These are phyloP conservation scores for Truncatella angustata DNA, from an alignment of 2,329 filamentous ascomycete species.

Conservation along the genomic window DNA sequence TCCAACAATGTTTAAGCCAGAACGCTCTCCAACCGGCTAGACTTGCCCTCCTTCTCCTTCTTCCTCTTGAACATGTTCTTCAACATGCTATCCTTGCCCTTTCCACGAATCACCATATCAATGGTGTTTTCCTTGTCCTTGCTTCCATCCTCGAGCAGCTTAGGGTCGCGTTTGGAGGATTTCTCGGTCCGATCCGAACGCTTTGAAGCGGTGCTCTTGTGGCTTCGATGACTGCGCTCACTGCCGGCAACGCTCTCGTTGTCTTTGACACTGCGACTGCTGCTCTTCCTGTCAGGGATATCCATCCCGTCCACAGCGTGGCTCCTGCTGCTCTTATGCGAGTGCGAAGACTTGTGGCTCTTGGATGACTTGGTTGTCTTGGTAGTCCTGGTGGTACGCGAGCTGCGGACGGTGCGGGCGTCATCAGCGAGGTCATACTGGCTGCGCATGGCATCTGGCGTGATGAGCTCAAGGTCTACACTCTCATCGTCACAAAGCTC, in stretches of 20 bases:
- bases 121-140: slow-evolving; percentile 32
- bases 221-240: slow-evolving; percentile 26
- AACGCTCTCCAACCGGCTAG: slow-evolving; percentile 3
- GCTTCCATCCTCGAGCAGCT: slow-evolving; percentile 33
- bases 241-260: slow-evolving; percentile 35
- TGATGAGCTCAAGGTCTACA: slow-evolving; percentile 50
- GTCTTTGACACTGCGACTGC: slow-evolving; percentile 24
- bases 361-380: slow-evolving; percentile 27
- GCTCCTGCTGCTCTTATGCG: slow-evolving; percentile 6
- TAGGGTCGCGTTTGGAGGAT: background rate
- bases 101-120: slow-evolving; percentile 41
- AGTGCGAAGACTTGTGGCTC: slow-evolving; percentile 21
- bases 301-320: slow-evolving; percentile 1
- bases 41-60: slow-evolving; percentile 33
- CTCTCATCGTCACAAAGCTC: slow-evolving; percentile 40
- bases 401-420: slow-evolving; percentile 25
- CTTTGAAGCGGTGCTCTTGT: slow-evolving; percentile 30
- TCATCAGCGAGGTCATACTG: slow-evolving; percentile 42
- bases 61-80: slow-evolving; percentile 59
- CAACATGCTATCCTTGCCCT: slow-evolving; percentile 51
- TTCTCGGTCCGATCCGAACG: slow-evolving; percentile 34
- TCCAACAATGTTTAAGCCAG: background rate
- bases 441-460: slow-evolving; percentile 45
- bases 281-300: slow-evolving; percentile 22
- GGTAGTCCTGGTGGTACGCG: slow-evolving; percentile 27